Evolutionary conservation across 495 filamentous ascomycete genomes (phyloP).

Genomic region (Daldinia bambusicola): DNA sequence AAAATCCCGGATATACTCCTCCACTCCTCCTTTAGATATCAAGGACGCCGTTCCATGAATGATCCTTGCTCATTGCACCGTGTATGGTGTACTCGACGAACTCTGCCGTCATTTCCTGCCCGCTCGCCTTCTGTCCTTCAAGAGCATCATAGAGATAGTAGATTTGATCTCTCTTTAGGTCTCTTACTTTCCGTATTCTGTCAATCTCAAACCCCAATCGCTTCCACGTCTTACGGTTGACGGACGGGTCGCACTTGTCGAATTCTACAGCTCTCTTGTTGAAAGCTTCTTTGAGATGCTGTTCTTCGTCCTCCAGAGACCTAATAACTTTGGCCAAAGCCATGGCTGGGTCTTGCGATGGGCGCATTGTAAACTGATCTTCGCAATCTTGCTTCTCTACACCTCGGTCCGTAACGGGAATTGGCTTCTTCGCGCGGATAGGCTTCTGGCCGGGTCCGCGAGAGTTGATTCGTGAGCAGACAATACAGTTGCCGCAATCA

Average conservation of each 20-base stretch:
- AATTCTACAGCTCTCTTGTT: slow-evolving; percentile 67
- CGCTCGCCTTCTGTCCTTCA: slow-evolving; percentile 77
- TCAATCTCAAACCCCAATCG: slow-evolving; percentile 71
- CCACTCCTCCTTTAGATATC: slow-evolving; percentile 29
- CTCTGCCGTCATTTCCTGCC: slow-evolving; percentile 70
- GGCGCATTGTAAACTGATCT: slow-evolving; percentile 80
- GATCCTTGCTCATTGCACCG: slow-evolving; percentile 49
- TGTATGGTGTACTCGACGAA: slow-evolving; percentile 75
- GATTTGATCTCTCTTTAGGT: slow-evolving; percentile 85
- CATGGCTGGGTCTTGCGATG: slow-evolving; percentile 74
- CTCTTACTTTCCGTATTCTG: slow-evolving; percentile 70
- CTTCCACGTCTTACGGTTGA: slow-evolving; percentile 73
- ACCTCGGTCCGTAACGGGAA: slow-evolving; percentile 77
- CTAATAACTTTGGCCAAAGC: slow-evolving; percentile 86
- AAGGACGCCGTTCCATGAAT: slow-evolving; percentile 55
- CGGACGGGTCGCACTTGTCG: slow-evolving; percentile 72
- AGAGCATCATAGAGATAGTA: slow-evolving; percentile 91
- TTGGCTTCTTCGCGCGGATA: slow-evolving; percentile 71
- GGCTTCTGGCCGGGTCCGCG: slow-evolving; percentile 58
- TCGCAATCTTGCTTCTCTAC: slow-evolving; percentile 54
- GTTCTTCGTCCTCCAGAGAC: slow-evolving; percentile 81
- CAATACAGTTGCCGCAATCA: slow-evolving; percentile 75
- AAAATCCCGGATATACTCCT: slow-evolving; percentile 7
- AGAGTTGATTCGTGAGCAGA: slow-evolving; percentile 71
- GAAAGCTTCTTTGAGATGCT: slow-evolving; percentile 78